Base-by-base conservation (phyloP, 768 basidiomycete genomes). In the Russula ochroleuca region DNA sequence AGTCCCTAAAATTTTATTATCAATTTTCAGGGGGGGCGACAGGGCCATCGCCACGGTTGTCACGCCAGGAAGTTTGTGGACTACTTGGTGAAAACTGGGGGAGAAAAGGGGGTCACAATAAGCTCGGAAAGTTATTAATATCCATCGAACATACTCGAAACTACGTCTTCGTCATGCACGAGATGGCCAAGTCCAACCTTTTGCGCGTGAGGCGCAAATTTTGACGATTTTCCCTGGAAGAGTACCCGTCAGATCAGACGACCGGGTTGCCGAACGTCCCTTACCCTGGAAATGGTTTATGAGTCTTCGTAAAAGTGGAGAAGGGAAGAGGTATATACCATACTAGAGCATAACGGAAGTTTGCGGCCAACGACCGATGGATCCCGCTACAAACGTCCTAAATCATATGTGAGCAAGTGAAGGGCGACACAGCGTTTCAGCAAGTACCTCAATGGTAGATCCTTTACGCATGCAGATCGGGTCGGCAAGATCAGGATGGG, bases 301-400 rank as follows among this genome's bases (percentile, higher is more conserved):
- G 14, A 25, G 31, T n/a, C 17, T 31, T 40, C 57, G 28, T 59
- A 31, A 5, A 65, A 25, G 28, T 45, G 33, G 25, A 11, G 47
- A 3, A 59, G 21, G 41, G 45, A 57, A 23, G 19, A 13, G 5
- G 33, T 21, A 75, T 86, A 72, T 70, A 91, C 91, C 95, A 99
- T 57, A 98, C 90, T 62, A 98, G 85, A 10, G 86, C 94, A 75
- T 96, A 97, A 65, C 92, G 88, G 80, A 98, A 97, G 72, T 98
- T 94, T 1, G 87, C 78, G 2, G 88, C 90, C 19, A 99, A 80
- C 19, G 91, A 91, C 59, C 93, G 83, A 76, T 97, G 95, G 54
- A 97, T 91, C 54, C 92, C 91, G 71, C 94, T 87, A 75, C 95
- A 98, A 19, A 96, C 94, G 69, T 86, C 83, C 88, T 91, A 63